A percentile compares a stretch with the other conserved stretches of the same genome.
Conservation (phyloP, 1,139 yeast species). For the Kluyveromyces sp. region DNA sequence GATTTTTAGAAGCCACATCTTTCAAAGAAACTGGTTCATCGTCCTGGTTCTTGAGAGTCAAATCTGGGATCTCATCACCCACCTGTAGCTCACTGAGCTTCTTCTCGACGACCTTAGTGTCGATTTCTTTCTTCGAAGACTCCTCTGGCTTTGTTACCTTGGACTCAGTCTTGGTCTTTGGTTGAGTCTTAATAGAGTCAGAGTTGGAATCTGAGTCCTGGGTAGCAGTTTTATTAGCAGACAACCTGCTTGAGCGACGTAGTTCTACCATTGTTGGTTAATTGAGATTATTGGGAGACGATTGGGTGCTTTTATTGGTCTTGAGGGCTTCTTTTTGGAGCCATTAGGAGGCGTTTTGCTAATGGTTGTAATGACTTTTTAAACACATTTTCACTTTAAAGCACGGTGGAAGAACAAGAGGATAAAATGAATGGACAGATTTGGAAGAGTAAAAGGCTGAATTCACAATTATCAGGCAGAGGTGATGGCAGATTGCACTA, state of each 20-base stretch:
- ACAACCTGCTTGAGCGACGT: conserved; percentile 48
- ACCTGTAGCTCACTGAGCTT: conserved; percentile 30
- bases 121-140: conserved; percentile 1
- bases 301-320: too few species aligned
- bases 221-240: conserved; percentile 15
- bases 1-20: conserved; percentile 40
- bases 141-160: conserved; percentile 3
- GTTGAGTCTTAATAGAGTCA: not conserved
- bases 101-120: not conserved
- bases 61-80: conserved; percentile 66
- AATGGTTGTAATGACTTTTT: too few species aligned
- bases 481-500: too few species aligned
- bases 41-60: conserved; percentile 59
- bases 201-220: not conserved
- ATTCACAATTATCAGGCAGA: too few species aligned
- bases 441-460: too few species aligned
- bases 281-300: not conserved
- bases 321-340: too few species aligned
- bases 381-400: too few species aligned
- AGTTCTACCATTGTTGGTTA: conserved; percentile 37
- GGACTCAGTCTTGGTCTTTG: not conserved
- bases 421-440: too few species aligned
- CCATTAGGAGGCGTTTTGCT: too few species aligned
- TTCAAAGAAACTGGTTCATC: conserved; percentile 48
- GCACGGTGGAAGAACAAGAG: too few species aligned